A percentile compares a stretch with the other conserved stretches of the same genome.
Conservation (phyloP, 2,329 filamentous ascomycete species). For the Botryotinia calthae region DNA sequence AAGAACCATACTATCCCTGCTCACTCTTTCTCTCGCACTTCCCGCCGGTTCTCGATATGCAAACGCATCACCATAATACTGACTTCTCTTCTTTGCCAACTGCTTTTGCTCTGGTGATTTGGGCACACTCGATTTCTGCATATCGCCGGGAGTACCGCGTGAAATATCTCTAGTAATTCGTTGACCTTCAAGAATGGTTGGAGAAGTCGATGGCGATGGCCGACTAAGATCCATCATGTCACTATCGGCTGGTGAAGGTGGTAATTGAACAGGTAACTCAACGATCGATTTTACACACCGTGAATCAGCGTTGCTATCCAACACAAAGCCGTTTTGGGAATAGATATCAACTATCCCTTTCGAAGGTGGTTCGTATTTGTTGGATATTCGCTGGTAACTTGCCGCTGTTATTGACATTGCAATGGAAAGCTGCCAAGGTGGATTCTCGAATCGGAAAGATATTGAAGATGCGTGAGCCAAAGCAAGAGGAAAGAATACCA, state of each 20-base stretch:
- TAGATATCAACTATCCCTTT: not conserved
- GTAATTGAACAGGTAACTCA: conserved; percentile 26
- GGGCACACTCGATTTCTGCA: conserved; percentile 28
- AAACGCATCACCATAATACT: conserved; percentile 40
- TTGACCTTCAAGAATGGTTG: conserved; percentile 25
- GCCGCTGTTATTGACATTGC: conserved; percentile 9
- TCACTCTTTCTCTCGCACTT: conserved; percentile 35
- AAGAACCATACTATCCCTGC: conserved; percentile 49
- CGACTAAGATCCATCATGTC: conserved; percentile 28
- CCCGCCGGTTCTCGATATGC: conserved; percentile 35
- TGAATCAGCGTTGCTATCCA: not conserved
- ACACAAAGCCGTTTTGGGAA: conserved; percentile 2
- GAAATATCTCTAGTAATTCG: conserved; percentile 34
- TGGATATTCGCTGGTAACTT: conserved; percentile 3
- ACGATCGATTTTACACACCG: conserved; percentile 15
- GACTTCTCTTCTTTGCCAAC: conserved; percentile 35
- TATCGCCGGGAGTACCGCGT: conserved; percentile 36
- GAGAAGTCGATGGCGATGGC: conserved; percentile 22
- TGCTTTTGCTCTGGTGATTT: conserved; percentile 35
- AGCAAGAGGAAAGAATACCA: not conserved
- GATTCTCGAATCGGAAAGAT: not conserved
- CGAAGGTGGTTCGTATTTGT: conserved; percentile 8
- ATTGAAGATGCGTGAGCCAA: not conserved
- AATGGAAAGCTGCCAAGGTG: not conserved
- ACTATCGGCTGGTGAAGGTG: conserved; percentile 34